Percentiles rank a stretch among this genome's conserved stretches.
These are phyloP conservation scores for Physcomitrium patens DNA, from an alignment of 225 moss, liverwort and hornwort species.

Conservation along the genomic window DNA sequence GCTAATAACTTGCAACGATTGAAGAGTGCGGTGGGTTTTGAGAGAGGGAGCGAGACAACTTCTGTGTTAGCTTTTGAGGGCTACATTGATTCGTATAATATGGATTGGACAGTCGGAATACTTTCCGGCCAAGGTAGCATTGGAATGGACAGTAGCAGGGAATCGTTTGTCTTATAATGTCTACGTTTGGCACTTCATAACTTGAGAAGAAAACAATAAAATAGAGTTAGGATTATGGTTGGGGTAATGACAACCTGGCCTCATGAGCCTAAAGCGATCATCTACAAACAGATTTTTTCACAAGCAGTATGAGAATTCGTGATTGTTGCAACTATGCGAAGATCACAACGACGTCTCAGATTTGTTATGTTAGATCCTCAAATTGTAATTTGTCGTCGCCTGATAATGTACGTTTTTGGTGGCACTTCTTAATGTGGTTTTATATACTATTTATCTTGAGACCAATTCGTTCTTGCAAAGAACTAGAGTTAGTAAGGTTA, in stretches of 20 bases:
- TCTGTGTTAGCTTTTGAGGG: conserved; percentile 16
- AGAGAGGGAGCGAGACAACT: conserved; percentile 19
- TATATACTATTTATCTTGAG: no score
- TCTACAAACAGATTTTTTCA: background rate
- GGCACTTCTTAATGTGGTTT: no score
- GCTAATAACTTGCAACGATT: background rate
- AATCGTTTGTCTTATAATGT: conserved; percentile 15
- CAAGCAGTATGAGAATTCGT: background rate
- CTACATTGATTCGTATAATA: background rate
- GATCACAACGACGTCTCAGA: background rate
- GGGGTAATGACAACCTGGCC: background rate
- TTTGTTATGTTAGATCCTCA: conserved; percentile 19
- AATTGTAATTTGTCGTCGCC: no score
- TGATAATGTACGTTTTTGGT: no score
- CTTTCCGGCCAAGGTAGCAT: conserved; percentile 7
- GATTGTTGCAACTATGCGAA: conserved; percentile 3
- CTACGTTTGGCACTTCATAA: background rate
- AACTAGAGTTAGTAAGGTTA: no score
- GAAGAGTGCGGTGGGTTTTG: conserved; percentile 14
- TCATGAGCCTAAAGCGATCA: conserved; percentile 13
- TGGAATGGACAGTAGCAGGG: background rate
- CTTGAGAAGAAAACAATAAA: background rate
- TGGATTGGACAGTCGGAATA: background rate
- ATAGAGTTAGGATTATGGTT: conserved; percentile 5
- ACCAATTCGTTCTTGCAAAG: no score